Evolutionary conservation across 495 filamentous ascomycete species (phyloP), one percentile per base, ranked within the genome.

Genomic region (Neurospora sp.): DNA sequence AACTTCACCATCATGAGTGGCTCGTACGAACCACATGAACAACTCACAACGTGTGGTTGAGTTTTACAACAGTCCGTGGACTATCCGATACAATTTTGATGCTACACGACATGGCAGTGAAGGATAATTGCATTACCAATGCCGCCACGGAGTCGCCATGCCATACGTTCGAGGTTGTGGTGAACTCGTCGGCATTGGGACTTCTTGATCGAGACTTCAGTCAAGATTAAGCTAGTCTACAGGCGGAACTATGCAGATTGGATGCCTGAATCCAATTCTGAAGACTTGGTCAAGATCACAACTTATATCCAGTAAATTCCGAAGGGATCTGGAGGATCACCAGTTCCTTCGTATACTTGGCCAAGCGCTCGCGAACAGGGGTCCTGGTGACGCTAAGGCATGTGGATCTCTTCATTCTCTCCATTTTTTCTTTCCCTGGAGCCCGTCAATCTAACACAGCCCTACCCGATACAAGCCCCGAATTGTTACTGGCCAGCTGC

Each of bases 391-490:
- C 14, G 53, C 53, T 6, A 65, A 65, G 53, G 14, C 53, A 12
- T 65, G 53, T 35, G 53, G 53, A 12, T 69, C 37, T 41, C 40
- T 38, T 31, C 9, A 22, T 17, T 39, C 2, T 40, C 68, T 27
- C 22, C 68, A 38, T 20, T 9, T 31, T 35, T 70, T 35, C 53
- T n/a, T 14, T 35, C 22, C 7, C 69, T 44, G 40, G 35, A 8
- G 39, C 40, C 40, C 31, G 65, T 75, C 31, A 37, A 20, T 65
- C 70, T 74, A 75, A 39, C 73, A 73, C 75, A 76, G 75, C 75
- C 75, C 75, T 76, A 76, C 40, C 10, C 4, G 40, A 41, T 41
- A 41, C 42, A 69, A 65, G 1, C 40, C 70, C 35, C 45, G 38
- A 16, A 38, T 42, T 68, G 53, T 69, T 69, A 76, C 44, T 75